These are phyloP conservation scores for Paxillus involutus DNA, from an alignment of 768 basidiomycete genomes.

Conservation along the genomic window DNA sequence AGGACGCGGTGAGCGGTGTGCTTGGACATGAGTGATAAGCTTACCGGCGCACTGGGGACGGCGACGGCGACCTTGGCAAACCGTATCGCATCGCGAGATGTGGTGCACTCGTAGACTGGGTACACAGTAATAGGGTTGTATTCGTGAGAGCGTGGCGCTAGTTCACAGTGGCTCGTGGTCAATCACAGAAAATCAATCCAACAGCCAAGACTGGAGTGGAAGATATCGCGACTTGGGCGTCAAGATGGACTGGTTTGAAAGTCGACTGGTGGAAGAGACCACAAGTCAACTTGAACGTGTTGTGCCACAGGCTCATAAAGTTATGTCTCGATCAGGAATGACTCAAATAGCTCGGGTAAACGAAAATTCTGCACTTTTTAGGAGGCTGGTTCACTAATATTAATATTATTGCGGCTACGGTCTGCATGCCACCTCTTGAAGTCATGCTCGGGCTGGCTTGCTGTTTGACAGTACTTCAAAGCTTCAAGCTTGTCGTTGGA, in stretches of 20 bases:
- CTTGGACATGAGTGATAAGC: slow-evolving; percentile 10
- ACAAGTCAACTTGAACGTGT: neutral
- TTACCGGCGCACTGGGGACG: slow-evolving; percentile 47
- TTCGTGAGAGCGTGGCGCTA: neutral
- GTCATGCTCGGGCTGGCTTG: too few species aligned
- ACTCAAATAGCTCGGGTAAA: too few species aligned
- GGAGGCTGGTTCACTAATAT: too few species aligned
- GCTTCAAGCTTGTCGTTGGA: too few species aligned
- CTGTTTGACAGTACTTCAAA: too few species aligned
- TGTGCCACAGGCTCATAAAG: neutral
- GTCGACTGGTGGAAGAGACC: neutral
- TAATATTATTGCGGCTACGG: too few species aligned
- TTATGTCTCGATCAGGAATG: too few species aligned
- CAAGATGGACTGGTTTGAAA: neutral
- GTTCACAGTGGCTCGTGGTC: neutral
- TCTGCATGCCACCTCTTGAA: too few species aligned
- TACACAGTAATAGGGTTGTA: neutral
- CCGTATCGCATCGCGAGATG: slow-evolving; percentile 40
- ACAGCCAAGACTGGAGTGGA: neutral
- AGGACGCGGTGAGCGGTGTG: neutral
- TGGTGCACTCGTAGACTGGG: neutral
- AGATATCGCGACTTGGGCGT: neutral
- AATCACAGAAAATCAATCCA: neutral
- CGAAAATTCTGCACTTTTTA: too few species aligned
- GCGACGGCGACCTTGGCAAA: slow-evolving; percentile 50